Percentiles rank a stretch among this genome's conserved stretches.
Conservation (phyloP, 768 basidiomycete genomes). For the Xerocomellus intermedius region DNA sequence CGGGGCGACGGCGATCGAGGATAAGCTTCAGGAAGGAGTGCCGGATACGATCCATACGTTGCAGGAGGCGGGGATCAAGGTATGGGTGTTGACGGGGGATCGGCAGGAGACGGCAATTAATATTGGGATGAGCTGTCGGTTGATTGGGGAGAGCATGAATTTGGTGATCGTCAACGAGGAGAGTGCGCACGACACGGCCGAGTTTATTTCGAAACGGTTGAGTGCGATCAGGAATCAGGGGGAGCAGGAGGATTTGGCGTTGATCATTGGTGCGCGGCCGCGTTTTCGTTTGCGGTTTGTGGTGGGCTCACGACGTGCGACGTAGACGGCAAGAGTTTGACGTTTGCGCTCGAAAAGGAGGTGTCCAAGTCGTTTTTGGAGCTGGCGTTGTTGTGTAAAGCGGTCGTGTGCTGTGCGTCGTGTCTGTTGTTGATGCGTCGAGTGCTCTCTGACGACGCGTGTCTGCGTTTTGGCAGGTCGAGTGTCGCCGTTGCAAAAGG, state of each 20-base stretch:
- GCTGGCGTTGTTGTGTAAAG: slow-evolving; percentile 96
- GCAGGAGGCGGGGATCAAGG: slow-evolving; percentile 98
- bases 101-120: slow-evolving; percentile 99
- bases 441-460: neutral
- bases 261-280: slow-evolving; percentile 83
- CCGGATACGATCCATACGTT: slow-evolving; percentile 97
- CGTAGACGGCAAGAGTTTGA: slow-evolving; percentile 90
- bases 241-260: slow-evolving; percentile 91
- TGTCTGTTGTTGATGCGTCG: no score
- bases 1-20: slow-evolving; percentile 97
- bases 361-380: slow-evolving; percentile 89
- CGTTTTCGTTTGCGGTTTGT: neutral
- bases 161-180: slow-evolving; percentile 96
- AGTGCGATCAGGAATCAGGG: slow-evolving; percentile 95
- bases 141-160: slow-evolving; percentile 99
- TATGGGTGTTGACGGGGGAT: slow-evolving; percentile 98
- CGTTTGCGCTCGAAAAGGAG: slow-evolving; percentile 91
- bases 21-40: slow-evolving; percentile 97
- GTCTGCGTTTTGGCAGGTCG: slow-evolving; percentile 50
- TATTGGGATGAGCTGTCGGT: slow-evolving; percentile 94
- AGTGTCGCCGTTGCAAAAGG: slow-evolving; percentile 96
- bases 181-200: slow-evolving; percentile 73
- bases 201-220: slow-evolving; percentile 85
- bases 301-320: neutral
- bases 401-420: slow-evolving; percentile 89